These are phyloP conservation scores for Neurospora crassa DNA, from an alignment of 2,329 filamentous ascomycete genomes.

Conservation along the genomic window DNA sequence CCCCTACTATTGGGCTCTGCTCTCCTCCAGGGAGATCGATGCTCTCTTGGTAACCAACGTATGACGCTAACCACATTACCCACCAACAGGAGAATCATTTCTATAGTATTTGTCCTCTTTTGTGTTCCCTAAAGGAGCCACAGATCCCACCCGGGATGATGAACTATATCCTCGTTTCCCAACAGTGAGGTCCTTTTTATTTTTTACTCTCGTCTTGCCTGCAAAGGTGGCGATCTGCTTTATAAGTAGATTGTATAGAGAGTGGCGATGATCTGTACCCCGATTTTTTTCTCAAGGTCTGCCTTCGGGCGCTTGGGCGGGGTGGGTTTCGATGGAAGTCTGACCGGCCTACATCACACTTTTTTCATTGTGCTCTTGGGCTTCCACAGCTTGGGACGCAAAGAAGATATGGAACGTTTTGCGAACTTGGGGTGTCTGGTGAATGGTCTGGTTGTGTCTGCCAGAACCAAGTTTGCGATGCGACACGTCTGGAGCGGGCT, in stretches of 20 bases:
- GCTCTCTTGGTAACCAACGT: no score
- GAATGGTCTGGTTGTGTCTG: not conserved
- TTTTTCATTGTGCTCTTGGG: conserved; percentile 47
- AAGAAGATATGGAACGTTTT: conserved; percentile 35
- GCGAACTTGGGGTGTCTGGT: not conserved
- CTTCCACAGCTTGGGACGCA: conserved; percentile 31
- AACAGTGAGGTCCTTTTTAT: conserved; percentile 70
- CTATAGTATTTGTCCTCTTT: conserved; percentile 93
- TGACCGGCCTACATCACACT: conserved; percentile 54
- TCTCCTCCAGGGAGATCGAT: no score
- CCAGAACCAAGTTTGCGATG: not conserved
- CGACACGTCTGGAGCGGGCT: not conserved
- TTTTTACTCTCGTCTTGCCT: conserved; percentile 48
- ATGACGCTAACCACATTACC: not conserved
- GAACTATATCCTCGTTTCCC: conserved; percentile 70
- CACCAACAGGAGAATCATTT: conserved; percentile 68
- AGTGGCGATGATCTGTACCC: conserved; percentile 94
- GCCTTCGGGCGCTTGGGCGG: conserved; percentile 67
- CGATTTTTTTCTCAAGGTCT: conserved; percentile 42
- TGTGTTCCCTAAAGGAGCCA: conserved; percentile 89
- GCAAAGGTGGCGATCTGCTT: conserved; percentile 45
- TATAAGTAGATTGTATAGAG: conserved; percentile 47
- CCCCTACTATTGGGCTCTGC: conserved; percentile 20
- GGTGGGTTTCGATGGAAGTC: conserved; percentile 83
- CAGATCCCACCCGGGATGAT: conserved; percentile 95